These are phyloP conservation scores for Trichoderma parareesei DNA, from an alignment of 495 filamentous ascomycete genomes.

Conservation along the genomic window DNA sequence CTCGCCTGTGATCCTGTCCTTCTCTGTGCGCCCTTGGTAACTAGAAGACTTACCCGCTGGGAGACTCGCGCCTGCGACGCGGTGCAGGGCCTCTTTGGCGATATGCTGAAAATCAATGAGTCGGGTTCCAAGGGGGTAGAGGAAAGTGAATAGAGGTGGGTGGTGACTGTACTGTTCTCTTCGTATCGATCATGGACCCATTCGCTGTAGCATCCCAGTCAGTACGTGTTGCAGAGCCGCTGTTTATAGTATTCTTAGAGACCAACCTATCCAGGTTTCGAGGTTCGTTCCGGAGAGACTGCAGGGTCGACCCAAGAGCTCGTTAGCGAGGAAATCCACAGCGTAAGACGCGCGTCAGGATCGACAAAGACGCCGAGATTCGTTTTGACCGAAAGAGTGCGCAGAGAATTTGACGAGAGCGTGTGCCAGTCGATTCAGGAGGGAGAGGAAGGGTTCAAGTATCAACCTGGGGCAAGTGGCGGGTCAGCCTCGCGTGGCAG, in stretches of 20 bases:
- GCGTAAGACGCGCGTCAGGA: neutral
- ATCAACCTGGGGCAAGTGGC: constrained; percentile 11
- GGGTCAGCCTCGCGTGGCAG: neutral
- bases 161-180: constrained; percentile 39
- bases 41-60: constrained; percentile 21
- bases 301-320: constrained; percentile 15
- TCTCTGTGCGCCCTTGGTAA: no score
- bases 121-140: constrained; percentile 14
- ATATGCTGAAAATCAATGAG: constrained; percentile 25
- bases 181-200: constrained; percentile 90
- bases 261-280: constrained; percentile 47
- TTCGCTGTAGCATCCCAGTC: constrained; percentile 45
- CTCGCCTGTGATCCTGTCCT: neutral
- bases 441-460: neutral
- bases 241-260: neutral
- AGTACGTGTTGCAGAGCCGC: constrained; percentile 6
- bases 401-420: constrained; percentile 12
- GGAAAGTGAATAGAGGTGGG: neutral
- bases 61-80: constrained; percentile 34
- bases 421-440: constrained; percentile 19
- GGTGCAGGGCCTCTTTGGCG: constrained; percentile 24
- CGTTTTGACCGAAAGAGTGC: constrained; percentile 7
- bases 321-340: constrained; percentile 11
- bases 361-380: constrained; percentile 6
- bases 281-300: constrained; percentile 44